phyloP scores from a whole-genome alignment of 768 basidiomycete genomes.

The Collybiopsis confluens region DNA sequence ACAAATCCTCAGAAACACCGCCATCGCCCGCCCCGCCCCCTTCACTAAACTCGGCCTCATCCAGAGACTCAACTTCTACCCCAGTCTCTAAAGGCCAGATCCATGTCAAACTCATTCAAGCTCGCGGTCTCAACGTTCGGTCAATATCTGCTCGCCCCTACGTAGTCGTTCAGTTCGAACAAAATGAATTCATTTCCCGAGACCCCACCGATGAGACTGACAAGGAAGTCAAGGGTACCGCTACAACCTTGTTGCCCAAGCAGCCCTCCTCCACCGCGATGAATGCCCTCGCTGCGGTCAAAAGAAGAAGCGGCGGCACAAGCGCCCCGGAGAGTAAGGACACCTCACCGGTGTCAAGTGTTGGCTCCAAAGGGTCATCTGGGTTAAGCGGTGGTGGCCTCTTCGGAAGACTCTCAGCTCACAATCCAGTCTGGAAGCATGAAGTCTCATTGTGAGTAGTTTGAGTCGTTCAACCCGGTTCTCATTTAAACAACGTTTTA shows the following conservation, averaged over 20 bases:
- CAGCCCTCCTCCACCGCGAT: constrained; percentile 33
- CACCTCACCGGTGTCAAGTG: constrained; percentile 39
- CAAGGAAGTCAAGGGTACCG: constrained; percentile 84
- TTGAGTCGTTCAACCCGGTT: constrained; percentile 7
- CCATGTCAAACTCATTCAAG: constrained; percentile 94
- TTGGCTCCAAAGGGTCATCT: constrained; percentile 32
- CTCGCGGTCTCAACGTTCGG: constrained; percentile 74
- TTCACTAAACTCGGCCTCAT: constrained; percentile 19
- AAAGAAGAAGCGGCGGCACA: constrained; percentile 27
- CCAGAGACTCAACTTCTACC: constrained; percentile 26
- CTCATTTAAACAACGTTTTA: constrained; percentile 13
- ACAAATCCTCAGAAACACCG: constrained; percentile 34
- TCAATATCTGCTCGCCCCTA: constrained; percentile 72
- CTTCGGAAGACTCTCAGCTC: constrained; percentile 63
- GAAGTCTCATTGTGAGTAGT: constrained; percentile 93
- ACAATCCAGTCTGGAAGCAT: constrained; percentile 99
- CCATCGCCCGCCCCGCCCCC: constrained; percentile 30
- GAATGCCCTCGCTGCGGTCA: constrained; percentile 56
- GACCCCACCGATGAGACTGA: constrained; percentile 83
- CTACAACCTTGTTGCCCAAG: constrained; percentile 26
- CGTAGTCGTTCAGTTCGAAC: constrained; percentile 97
- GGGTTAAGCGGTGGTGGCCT: constrained; percentile 39
- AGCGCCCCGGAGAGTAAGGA: constrained; percentile 32
- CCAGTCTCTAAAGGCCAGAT: constrained; percentile 66
- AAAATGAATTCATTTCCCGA: constrained; percentile 95